Evolutionary conservation across 2,329 filamentous ascomycete species (phyloP).

Genomic region (Diaporthe amygdali): DNA sequence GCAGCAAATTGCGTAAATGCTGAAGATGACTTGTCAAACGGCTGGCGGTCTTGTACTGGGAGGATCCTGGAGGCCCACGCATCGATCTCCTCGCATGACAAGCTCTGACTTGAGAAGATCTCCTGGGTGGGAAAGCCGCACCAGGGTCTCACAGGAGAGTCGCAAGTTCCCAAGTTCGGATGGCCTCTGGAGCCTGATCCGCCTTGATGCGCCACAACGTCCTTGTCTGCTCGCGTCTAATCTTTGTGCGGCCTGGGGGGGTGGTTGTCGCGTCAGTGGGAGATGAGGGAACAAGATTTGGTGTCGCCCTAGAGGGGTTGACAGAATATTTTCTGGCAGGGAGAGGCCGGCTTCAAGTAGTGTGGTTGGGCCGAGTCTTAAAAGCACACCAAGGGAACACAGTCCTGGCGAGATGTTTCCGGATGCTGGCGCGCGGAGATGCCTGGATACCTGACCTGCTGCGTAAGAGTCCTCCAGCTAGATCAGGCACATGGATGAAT

Average conservation of each 20-base stretch:
- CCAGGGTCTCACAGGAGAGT: slow-evolving; percentile 43
- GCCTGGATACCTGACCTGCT: slow-evolving; percentile 22
- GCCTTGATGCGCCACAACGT: slow-evolving; percentile 24
- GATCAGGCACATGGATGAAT: slow-evolving; percentile 24
- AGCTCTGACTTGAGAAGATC: slow-evolving; percentile 25
- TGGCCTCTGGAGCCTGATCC: slow-evolving; percentile 20
- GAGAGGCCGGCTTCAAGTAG: slow-evolving; percentile 27
- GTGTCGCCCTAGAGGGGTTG: slow-evolving; percentile 22
- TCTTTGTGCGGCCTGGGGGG: slow-evolving; percentile 21
- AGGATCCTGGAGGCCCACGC: slow-evolving; percentile 32
- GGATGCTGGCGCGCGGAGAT: slow-evolving; percentile 21
- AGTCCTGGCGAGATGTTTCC: slow-evolving; percentile 21
- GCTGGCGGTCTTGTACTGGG: slow-evolving; percentile 30
- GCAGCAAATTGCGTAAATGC: slow-evolving; percentile 28
- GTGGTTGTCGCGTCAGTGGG: slow-evolving; percentile 22
- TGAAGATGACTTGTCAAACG: slow-evolving; percentile 29
- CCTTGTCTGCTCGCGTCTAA: slow-evolving; percentile 21
- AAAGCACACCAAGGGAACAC: slow-evolving; percentile 17
- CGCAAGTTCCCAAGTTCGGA: slow-evolving; percentile 26
- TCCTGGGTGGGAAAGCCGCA: slow-evolving; percentile 44
- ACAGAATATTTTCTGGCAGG: slow-evolving; percentile 25
- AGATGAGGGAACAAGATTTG: slow-evolving; percentile 19
- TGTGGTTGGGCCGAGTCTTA: slow-evolving; percentile 25
- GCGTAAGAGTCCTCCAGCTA: slow-evolving; percentile 18
- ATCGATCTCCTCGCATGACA: slow-evolving; percentile 28